Conservation (phyloP, 1,139 yeast species). For the Taphrina pruni region DNA sequence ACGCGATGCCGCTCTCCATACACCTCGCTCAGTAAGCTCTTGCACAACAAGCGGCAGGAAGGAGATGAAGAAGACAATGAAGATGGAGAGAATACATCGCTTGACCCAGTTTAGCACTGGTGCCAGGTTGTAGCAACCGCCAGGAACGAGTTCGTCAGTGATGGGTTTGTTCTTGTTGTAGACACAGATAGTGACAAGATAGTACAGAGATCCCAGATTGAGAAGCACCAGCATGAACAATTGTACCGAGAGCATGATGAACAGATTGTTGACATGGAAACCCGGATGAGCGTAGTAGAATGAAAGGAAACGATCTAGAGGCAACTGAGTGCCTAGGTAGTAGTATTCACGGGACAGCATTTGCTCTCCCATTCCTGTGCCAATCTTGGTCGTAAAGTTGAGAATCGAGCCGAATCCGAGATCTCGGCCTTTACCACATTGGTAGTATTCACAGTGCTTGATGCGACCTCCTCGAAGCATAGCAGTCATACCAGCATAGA, state of each 20-base stretch:
- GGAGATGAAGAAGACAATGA: constrained; percentile 97
- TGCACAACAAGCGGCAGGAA: constrained; percentile 95
- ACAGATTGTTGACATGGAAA: constrained; percentile 96
- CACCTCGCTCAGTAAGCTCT: constrained; percentile 96
- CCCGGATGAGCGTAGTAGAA: constrained; percentile 99
- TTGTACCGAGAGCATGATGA: constrained; percentile 93
- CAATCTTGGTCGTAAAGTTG: constrained; percentile 98
- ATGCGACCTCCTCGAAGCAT: constrained; percentile 97
- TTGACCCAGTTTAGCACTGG: constrained; percentile 97
- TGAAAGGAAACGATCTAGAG: constrained; percentile 94
- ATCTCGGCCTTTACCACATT: constrained; percentile 99
- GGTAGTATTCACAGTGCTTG: constrained; percentile 98
- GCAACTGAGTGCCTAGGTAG: constrained; percentile 95
- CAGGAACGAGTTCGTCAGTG: constrained; percentile 81
- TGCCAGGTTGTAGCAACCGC: constrained; percentile 88
- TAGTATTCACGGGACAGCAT: constrained; percentile 98
- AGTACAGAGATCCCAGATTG: constrained; percentile 88
- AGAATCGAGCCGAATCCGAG: constrained; percentile 98
- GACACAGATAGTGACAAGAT: constrained; percentile 83
- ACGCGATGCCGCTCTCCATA: constrained; percentile 93
- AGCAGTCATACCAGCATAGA: constrained; percentile 99
- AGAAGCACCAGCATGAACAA: constrained; percentile 88
- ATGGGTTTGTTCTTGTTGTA: constrained; percentile 85
- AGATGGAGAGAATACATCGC: constrained; percentile 95
- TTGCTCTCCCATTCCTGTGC: constrained; percentile 99